phyloP scores from a whole-genome alignment of 176 grass and related monocot species.

The Rhynchospora breviuscula region DNA sequence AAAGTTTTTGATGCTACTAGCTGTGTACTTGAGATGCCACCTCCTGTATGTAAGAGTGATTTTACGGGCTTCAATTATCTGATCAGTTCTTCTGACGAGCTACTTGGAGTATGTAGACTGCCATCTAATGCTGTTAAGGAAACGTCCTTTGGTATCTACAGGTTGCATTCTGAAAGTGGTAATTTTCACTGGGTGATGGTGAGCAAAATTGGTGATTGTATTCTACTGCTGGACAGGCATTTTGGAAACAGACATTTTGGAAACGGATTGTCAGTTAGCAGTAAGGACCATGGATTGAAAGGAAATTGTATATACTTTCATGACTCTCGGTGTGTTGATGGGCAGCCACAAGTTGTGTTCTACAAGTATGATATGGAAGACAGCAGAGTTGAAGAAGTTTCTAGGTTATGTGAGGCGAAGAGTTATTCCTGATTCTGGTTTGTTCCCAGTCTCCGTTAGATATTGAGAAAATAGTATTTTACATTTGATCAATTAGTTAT shows the following conservation, averaged over 20 bases:
- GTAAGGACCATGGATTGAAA: not conserved
- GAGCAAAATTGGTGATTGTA: not conserved
- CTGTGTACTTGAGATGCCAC: not conserved
- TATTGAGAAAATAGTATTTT: not conserved
- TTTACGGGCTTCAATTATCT: not conserved
- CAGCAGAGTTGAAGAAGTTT: not conserved
- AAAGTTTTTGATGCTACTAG: not conserved
- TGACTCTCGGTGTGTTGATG: too few relatives aligned
- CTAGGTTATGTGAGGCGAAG: not conserved
- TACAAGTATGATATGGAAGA: not conserved
- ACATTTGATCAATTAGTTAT: too few relatives aligned
- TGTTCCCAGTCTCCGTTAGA: not conserved
- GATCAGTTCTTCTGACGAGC: not conserved
- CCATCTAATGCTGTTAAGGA: too few relatives aligned
- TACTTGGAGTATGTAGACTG: not conserved
- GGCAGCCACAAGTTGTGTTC: not conserved
- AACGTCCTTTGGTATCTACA: not conserved
- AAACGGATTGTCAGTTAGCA: not conserved
- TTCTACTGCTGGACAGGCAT: not conserved
- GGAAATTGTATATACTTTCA: conserved; percentile 1
- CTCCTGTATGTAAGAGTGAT: not conserved
- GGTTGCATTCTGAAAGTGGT: not conserved
- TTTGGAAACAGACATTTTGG: too few relatives aligned
- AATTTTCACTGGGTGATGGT: not conserved
- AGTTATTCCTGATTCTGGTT: not conserved